Evolutionary conservation across 352 stramenopile genomes (phyloP).

Genomic region (Phytopythium litorale): DNA sequence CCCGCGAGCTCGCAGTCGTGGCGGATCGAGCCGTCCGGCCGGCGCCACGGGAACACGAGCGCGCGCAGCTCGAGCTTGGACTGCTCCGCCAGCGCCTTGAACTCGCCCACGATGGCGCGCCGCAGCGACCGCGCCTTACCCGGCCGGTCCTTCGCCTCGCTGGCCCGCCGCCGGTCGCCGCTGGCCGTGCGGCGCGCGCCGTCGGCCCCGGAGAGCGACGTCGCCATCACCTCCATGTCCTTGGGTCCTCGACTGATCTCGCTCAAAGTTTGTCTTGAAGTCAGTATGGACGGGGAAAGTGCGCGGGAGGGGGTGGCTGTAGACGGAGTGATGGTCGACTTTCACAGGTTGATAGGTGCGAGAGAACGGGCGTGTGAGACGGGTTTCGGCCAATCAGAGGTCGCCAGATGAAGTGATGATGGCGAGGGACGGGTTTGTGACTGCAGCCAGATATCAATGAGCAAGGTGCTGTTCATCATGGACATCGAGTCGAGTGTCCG

Average conservation of each 20-base stretch:
- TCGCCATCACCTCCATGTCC: constrained; percentile 7
- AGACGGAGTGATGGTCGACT: background rate
- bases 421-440: too few species aligned
- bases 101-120: constrained; percentile 1
- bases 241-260: too few species aligned
- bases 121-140: constrained; percentile 1
- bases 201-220: background rate
- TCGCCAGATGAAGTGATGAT: too few species aligned
- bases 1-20: constrained; percentile 4
- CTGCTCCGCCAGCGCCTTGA: constrained; percentile 5
- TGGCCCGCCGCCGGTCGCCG: background rate
- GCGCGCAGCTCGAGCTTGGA: constrained; percentile 2
- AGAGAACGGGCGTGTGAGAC: background rate
- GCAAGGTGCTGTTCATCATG: too few species aligned
- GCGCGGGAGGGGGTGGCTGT: background rate
- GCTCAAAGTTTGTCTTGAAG: too few species aligned
- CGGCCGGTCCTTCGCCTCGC: background rate
- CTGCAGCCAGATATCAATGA: too few species aligned
- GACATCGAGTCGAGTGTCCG: too few species aligned
- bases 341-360: background rate
- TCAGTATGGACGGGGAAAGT: background rate
- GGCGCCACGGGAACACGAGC: background rate
- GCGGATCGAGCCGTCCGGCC: background rate
- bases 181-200: background rate
- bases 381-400: background rate